Evolutionary conservation across 2,329 filamentous ascomycete species (phyloP).

Genomic region (Penicillium sp.): DNA sequence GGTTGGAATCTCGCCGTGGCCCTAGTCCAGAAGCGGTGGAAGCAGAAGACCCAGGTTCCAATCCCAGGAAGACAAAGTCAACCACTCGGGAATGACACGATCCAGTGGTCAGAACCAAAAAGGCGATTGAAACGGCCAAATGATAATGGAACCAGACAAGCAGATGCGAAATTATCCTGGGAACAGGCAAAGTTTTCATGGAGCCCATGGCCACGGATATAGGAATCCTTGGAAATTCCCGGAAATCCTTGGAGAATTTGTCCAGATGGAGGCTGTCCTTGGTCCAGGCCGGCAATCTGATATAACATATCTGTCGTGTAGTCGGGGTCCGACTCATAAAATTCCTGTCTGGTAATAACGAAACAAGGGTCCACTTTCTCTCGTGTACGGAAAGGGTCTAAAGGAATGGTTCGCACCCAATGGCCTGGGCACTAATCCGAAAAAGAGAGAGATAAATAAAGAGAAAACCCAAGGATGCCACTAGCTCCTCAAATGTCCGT

Average conservation of each 20-base stretch:
- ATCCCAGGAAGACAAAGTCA: neutral
- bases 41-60: neutral
- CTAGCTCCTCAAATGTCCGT: neutral
- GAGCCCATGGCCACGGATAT: neutral
- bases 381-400: constrained; percentile 8
- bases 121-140: neutral
- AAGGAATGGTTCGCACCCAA: neutral
- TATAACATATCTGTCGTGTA: constrained; percentile 14
- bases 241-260: neutral
- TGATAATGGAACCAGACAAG: neutral
- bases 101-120: neutral
- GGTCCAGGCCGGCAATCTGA: constrained; percentile 1
- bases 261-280: neutral
- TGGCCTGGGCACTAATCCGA: neutral
- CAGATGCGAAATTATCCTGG: neutral
- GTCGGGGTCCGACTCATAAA: constrained; percentile 5
- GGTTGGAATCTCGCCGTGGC: neutral
- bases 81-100: neutral
- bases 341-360: constrained; percentile 1
- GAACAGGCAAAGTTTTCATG: neutral
- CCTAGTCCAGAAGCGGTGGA: neutral
- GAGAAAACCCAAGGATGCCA: neutral
- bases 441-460: neutral
- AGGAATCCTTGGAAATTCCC: neutral
- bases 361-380: constrained; percentile 1